Conservation (phyloP, 2,329 filamentous ascomycete species). For the Thielaviopsis euricoi region DNA sequence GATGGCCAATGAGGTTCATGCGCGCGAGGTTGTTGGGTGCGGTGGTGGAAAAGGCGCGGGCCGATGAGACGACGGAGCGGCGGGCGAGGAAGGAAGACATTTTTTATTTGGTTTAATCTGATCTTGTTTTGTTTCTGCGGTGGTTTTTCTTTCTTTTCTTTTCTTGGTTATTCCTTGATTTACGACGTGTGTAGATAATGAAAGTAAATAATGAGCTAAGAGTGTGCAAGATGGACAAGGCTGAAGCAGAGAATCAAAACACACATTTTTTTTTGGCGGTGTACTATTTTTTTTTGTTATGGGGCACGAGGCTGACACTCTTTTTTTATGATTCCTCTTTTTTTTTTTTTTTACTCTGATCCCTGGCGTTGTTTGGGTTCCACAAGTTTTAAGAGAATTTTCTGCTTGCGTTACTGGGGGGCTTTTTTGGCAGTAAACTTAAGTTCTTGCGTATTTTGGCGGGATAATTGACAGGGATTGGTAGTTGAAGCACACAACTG, state of each 20-base stretch:
- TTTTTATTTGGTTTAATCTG: constrained; percentile 2
- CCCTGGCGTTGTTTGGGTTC: background rate
- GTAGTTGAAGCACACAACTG: background rate
- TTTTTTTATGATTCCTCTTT: background rate
- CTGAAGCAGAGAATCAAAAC: background rate
- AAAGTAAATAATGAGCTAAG: too few relatives aligned
- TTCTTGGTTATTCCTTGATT: too few relatives aligned
- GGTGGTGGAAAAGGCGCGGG: constrained; percentile 63
- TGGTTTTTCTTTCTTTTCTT: too few relatives aligned
- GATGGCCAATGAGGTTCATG: constrained; percentile 74
- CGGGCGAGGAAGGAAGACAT: constrained; percentile 37
- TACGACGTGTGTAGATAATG: too few relatives aligned
- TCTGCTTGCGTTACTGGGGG: background rate
- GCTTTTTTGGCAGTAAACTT: background rate
- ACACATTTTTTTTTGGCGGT: background rate
- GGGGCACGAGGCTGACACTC: background rate
- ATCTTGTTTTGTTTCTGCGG: constrained; percentile 6
- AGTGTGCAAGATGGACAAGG: background rate
- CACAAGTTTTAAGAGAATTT: background rate
- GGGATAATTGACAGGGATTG: background rate
- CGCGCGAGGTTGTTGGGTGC: constrained; percentile 50
- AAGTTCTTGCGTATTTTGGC: background rate
- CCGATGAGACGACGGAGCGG: constrained; percentile 29
- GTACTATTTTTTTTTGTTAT: background rate
- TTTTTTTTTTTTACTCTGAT: background rate